A percentile compares a stretch with the other conserved stretches of the same genome.
Conservation (phyloP, 345 rosid genomes). For the Gossypium turneri region DNA sequence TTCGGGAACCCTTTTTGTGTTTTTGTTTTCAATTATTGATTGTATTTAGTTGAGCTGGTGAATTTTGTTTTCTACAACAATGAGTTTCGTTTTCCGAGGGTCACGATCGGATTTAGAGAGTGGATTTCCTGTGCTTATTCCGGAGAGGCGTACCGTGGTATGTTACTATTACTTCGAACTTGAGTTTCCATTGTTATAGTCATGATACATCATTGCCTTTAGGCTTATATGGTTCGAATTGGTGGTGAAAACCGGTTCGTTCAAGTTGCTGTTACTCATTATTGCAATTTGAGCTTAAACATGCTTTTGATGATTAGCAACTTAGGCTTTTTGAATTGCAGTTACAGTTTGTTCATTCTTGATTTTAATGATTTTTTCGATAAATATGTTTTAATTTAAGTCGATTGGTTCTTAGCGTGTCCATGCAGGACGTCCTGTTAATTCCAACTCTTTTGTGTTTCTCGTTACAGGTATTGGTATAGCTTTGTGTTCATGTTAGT, state of each 20-base stretch:
- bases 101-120: constrained; percentile 77
- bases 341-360: neutral
- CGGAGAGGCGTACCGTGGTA: constrained; percentile 75
- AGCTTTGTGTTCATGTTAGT: constrained; percentile 3
- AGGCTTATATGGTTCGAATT: neutral
- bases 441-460: constrained; percentile 81
- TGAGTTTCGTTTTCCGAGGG: constrained; percentile 90
- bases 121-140: constrained; percentile 61
- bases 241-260: neutral
- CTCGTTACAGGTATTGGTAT: constrained; percentile 70
- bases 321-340: neutral
- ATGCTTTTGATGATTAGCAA: neutral
- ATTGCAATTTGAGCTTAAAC: neutral
- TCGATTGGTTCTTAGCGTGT: constrained; percentile 49
- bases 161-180: constrained; percentile 10
- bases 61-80: constrained; percentile 17
- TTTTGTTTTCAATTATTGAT: neutral
- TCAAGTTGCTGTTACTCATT: neutral
- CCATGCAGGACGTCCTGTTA: constrained; percentile 79
- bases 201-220: neutral
- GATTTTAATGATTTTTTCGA: neutral
- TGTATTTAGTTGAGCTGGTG: constrained; percentile 1
- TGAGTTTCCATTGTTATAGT: neutral
- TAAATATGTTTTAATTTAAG: neutral
- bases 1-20: neutral